Evolutionary conservation across 73 alveolate species (phyloP), one percentile per base, ranked within the genome.

Genomic region (Paraurostyla sp.): DNA sequence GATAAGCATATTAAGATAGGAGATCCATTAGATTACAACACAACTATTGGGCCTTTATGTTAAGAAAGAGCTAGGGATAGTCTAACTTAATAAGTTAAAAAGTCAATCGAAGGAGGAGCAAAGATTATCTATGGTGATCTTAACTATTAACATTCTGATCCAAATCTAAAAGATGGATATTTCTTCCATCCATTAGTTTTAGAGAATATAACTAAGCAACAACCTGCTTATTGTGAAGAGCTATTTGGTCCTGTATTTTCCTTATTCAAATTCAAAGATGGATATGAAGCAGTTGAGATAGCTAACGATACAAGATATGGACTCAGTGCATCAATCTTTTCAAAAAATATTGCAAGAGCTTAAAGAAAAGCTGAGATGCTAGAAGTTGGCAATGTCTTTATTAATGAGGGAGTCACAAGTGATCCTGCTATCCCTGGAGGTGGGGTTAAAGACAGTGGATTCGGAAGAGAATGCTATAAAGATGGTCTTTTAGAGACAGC

Each of bases 261-360:
- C 65, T 92, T 94, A 51, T 90, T 83, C 84, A 95, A 91, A 82
- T 94, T 71, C 50, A 65, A 89, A 30, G 49, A 41, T 68, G 94
- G 71, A 43, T 93, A 94, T 68, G 99, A 97, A 80, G 98, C 96
- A 0, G 84, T 97, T 11, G 89, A 75, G 2, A 71, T 97, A 56
- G 99, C 99, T 0, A 97, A 97, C 90, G 91, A 89, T 45, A 71
- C 99, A 27, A 83, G 80, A 33, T 97, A 87, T 94, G 99, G 99
- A 38, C 97, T 97, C 30, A 98, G 99, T 35, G 99, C 97, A 83
- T 94, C 94, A 3, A 90, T 97, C 65, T 90, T 94, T 83, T 48
- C 97, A 0, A 54, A 91, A 73, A 82, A 94, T 48, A 82, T 62
- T 1, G 51, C 50, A 0, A 85, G 87, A 30, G 98, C 92, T 22